Conservation (phyloP, 441 rosid genomes). For the Pelargonium myrrhifolium region DNA sequence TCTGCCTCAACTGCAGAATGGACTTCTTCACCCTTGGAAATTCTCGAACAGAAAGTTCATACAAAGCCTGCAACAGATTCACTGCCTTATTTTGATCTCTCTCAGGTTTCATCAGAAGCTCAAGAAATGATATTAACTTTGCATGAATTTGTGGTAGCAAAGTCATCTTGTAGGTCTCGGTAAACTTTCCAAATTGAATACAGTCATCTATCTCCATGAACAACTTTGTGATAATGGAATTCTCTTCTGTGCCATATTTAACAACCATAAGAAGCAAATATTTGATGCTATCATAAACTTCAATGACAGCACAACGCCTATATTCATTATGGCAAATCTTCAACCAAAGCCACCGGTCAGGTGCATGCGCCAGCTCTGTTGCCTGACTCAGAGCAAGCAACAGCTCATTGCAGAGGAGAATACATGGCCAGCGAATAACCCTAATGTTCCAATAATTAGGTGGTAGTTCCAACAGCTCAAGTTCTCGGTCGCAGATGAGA, state of each 20-base stretch:
- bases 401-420: constrained; percentile 19
- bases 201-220: constrained; percentile 8
- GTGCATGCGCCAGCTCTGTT: constrained; percentile 4
- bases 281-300: constrained; percentile 18
- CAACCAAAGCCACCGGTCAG: constrained; percentile 14
- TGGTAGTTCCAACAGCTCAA: constrained; percentile 17
- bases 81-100: constrained; percentile 8
- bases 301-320: constrained; percentile 21
- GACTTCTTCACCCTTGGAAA: constrained; percentile 6
- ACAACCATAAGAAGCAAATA: constrained; percentile 7
- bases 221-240: constrained; percentile 10
- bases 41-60: constrained; percentile 7
- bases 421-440: constrained; percentile 22
- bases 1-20: constrained; percentile 1
- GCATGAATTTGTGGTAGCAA: constrained; percentile 11
- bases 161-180: background rate
- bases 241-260: constrained; percentile 5
- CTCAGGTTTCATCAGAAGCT: constrained; percentile 9
- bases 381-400: constrained; percentile 18
- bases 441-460: constrained; percentile 15
- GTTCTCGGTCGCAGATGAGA: constrained; percentile 10
- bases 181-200: constrained; percentile 7
- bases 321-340: constrained; percentile 18
- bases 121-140: constrained; percentile 1
- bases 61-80: constrained; percentile 14